Evolutionary conservation across 2,329 filamentous ascomycete species (phyloP), one percentile per base, ranked within the genome.

Genomic region (Cercospora nicotianae): DNA sequence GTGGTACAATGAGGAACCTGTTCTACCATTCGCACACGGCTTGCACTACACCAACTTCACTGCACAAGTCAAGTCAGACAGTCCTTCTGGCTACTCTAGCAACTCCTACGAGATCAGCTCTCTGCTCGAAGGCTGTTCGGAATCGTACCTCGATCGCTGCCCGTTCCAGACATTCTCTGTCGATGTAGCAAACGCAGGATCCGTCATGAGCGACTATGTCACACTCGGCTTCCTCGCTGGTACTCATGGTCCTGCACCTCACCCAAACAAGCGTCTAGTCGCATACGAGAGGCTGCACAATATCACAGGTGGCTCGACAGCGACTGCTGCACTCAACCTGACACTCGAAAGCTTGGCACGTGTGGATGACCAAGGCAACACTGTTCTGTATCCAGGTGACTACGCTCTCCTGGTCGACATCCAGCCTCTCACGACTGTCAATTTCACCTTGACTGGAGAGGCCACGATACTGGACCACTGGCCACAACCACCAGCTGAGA

Each of bases 41-140:
- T 72, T 88, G 67, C 86, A 88, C 73, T 89, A 88, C 77, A 89
- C 86, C 4, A 85, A 77, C 42, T 88, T 89, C 74, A 71, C 45
- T 68, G 80, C 68, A 26, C 64, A 65, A 28, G 60, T 75, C 67
- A 63, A 66, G 23, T 48, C 67, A 31, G 51, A 55, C 9, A 12
- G 26, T 10, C 20, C 69, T 31, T 48, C 45, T 28, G 65, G 65
- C 53, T 69, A 72, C 59, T 65, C 58, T 59, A 58, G 70, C 60
- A 48, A 57, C 23, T 60, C 68, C 28, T 77, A 73, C 73, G 67
- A 65, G 61, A 84, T 84, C 69, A 69, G 80, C 1, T 71, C 76
- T 6, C 75, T 84, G 3, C 64, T 80, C 3, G 70, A 73, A 6
- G 72, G 78, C 48, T 81, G 79, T 65, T 78, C 76, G 3, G 75